Evolutionary conservation across 2,329 filamentous ascomycete species (phyloP).

Genomic region (Xylariomycetidae sp.): DNA sequence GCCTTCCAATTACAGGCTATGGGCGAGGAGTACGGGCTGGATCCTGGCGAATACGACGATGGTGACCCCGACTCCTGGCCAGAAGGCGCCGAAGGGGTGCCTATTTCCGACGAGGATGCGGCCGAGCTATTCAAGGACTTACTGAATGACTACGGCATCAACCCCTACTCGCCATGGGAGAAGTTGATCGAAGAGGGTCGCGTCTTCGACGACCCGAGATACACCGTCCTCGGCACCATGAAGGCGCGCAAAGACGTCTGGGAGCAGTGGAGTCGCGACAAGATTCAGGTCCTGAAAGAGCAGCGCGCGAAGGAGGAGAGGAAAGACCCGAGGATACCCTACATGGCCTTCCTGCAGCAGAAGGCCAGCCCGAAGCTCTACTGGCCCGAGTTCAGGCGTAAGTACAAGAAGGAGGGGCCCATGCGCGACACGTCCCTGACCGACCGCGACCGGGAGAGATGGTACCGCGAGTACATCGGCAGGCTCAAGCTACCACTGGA

Average conservation of each 20-base stretch:
- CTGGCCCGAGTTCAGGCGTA: constrained; percentile 95
- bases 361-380: constrained; percentile 88
- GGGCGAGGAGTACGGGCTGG: constrained; percentile 78
- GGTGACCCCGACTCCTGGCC: constrained; percentile 58
- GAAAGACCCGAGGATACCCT: constrained; percentile 77
- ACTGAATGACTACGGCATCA: constrained; percentile 76
- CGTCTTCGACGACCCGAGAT: constrained; percentile 80
- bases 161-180: constrained; percentile 88
- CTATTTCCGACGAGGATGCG: constrained; percentile 71
- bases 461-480: constrained; percentile 70
- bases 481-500: constrained; percentile 62
- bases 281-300: constrained; percentile 68
- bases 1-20: constrained; percentile 87
- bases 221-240: constrained; percentile 78
- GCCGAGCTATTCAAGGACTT: constrained; percentile 78
- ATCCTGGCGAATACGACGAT: constrained; percentile 71
- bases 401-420: constrained; percentile 73
- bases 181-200: constrained; percentile 77
- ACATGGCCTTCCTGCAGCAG: constrained; percentile 74
- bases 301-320: constrained; percentile 71
- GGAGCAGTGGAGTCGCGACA: constrained; percentile 76
- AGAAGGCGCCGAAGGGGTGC: constrained; percentile 66
- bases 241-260: constrained; percentile 77
- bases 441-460: constrained; percentile 76
- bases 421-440: constrained; percentile 71